Evolutionary conservation across 148 eudicot genomes (phyloP), one percentile per base, ranked within the genome.

Genomic region (Amaranthus palmeri): DNA sequence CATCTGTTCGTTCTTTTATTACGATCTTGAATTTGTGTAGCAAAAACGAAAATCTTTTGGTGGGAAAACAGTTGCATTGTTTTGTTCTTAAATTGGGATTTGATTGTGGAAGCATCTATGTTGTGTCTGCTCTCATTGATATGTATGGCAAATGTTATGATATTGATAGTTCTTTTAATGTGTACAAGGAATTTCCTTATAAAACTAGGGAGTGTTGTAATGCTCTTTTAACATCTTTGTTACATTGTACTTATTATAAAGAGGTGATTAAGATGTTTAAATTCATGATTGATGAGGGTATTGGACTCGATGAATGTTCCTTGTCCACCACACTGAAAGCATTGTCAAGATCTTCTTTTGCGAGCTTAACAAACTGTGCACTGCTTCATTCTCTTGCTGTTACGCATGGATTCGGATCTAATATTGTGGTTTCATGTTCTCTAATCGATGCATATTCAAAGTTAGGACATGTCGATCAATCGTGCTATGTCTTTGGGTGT

Each of bases 71-170:
- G 78, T 64, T 85, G 60, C 97, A 92, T 78, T 70, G 84, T 78
- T 86, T 7, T 51, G 78, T 77, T 68, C 15, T 84, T 54, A 92
- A 90, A 79, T 62, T 72, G 68, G 96, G 93, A 12, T 81, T 88
- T 62, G 83, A 81, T 73, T 25, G 25, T 75, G 84, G 65, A 36
- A 83, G 82, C 72, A 71, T 84, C 61, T 80, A 85, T 79, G 85
- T 88, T 75, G 88, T 83, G 53, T 90, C 97, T 65, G 90, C 96
- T 80, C 74, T 92, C 74, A 92, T 92, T 48, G 83, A 92, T 77
- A 92, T 90, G 93, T 90, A 92, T 79, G 97, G 97, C 65, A 90
- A 92, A 79, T 86, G 90, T 81, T 85, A 82, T 65, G 87, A 88
- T n/a, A 84, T 88, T 18, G 82, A 65, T 41, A 79, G 84, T 75